These are phyloP conservation scores for Lactifluus pinguis DNA, from an alignment of 768 basidiomycete genomes.

Conservation along the genomic window DNA sequence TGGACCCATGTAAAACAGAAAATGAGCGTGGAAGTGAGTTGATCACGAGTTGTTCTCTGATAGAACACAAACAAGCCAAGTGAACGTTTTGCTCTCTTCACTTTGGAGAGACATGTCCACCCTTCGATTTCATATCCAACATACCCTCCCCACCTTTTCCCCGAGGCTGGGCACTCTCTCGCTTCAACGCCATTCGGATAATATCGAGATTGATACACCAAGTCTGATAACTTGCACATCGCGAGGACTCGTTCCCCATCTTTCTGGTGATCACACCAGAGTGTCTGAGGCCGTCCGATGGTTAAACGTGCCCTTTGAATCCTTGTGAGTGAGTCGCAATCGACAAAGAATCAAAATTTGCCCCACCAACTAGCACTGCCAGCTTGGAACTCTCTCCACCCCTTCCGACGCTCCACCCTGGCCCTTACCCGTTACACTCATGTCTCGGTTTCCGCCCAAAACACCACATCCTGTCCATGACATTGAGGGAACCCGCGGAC, in stretches of 20 bases:
- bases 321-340: conserved; percentile 48
- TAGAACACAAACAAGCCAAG: no score
- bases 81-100: background rate
- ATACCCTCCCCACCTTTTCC: conserved; percentile 1
- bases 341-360: background rate
- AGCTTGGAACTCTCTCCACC: conserved; percentile 64
- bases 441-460: conserved; percentile 49
- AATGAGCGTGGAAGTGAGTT: no score
- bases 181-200: background rate
- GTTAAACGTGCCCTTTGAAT: conserved; percentile 68
- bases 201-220: conserved; percentile 47
- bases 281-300: conserved; percentile 44
- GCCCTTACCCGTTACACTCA: conserved; percentile 47
- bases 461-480: conserved; percentile 47
- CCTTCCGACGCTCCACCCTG: conserved; percentile 49
- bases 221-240: conserved; percentile 53
- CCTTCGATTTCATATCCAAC: conserved; percentile 10
- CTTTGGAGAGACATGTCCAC: background rate
- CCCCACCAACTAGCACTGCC: background rate
- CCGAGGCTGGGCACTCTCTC: conserved; percentile 13
- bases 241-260: conserved; percentile 66
- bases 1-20: no score
- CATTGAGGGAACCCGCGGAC: conserved; percentile 58
- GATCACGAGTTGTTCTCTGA: no score
- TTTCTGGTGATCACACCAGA: conserved; percentile 53